Conservation (phyloP, 345 rosid species). For the Diplotaxis tenuifolia region DNA sequence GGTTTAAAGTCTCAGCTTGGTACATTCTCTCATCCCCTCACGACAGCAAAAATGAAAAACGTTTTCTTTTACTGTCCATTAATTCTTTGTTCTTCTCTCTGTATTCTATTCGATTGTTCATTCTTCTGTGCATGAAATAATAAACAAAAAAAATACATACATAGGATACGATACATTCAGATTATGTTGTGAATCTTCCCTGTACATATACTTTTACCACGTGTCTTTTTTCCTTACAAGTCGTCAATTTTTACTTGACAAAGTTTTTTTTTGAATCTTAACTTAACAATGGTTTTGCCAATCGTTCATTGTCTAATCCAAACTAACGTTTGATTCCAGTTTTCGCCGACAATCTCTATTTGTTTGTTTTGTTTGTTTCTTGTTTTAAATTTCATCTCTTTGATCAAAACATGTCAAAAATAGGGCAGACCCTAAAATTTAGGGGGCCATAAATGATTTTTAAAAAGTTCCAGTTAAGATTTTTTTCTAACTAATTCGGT, state of each 20-base stretch:
- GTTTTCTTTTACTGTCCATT: not conserved
- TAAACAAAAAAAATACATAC: not conserved
- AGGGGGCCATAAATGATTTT: too few species aligned
- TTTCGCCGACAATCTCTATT: slow-evolving; percentile 20
- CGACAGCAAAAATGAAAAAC: not conserved
- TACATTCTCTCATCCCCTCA: slow-evolving; percentile 15
- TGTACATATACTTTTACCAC: slow-evolving; percentile 22
- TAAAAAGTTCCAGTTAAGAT: too few species aligned
- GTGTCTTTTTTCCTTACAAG: not conserved
- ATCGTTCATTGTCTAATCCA: too few species aligned
- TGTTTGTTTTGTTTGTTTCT: not conserved
- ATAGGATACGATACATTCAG: slow-evolving; percentile 26
- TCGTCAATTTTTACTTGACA: not conserved
- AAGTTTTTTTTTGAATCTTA: not conserved
- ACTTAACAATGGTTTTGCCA: not conserved
- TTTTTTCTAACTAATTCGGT: too few species aligned
- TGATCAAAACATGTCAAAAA: slow-evolving; percentile 10
- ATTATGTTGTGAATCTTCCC: slow-evolving; percentile 17
- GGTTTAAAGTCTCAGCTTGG: slow-evolving; percentile 19
- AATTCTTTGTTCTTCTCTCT: slow-evolving; percentile 31
- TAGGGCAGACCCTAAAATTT: too few species aligned
- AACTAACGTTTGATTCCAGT: not conserved
- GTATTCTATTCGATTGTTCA: slow-evolving; percentile 30
- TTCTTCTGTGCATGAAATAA: slow-evolving; percentile 30
- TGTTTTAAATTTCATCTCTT: not conserved